These are phyloP conservation scores for Leucoagaricus sp. DNA, from an alignment of 1,284 basidiomycete genomes.

Conservation along the genomic window DNA sequence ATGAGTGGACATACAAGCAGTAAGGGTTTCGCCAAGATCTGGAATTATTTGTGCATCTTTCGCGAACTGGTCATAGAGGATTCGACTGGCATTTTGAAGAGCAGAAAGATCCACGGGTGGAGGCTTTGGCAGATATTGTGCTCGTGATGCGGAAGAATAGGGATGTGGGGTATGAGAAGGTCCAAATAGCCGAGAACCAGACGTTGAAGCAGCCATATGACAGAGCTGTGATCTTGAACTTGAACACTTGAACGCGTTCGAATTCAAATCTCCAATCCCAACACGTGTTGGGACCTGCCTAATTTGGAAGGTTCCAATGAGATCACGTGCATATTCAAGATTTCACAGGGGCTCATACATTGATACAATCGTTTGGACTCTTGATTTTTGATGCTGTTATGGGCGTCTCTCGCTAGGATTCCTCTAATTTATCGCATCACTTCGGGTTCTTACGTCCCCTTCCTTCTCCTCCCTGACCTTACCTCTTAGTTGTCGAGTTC, in stretches of 20 bases:
- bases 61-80: constrained; percentile 64
- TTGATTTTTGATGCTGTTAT: no score
- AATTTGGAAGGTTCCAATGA: constrained; percentile 2
- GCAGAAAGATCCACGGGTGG: constrained; percentile 56
- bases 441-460: no score
- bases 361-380: no score
- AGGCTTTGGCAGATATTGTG: constrained; percentile 31
- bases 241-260: constrained; percentile 26
- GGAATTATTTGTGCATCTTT: constrained; percentile 75
- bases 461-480: no score
- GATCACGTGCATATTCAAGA: neutral
- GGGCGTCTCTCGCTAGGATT: no score
- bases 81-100: constrained; percentile 64
- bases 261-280: no score
- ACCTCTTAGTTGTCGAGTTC: no score
- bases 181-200: constrained; percentile 25
- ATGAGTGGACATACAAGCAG: constrained; percentile 44
- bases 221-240: constrained; percentile 15
- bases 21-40: constrained; percentile 67
- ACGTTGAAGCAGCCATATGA: constrained; percentile 30
- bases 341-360: no score
- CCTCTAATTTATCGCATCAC: no score
- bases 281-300: constrained; percentile 23
- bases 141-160: constrained; percentile 20
- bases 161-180: constrained; percentile 20